Percentiles rank a stretch among this genome's conserved stretches.
Conservation (phyloP, 2,329 filamentous ascomycete species). For the Colletotrichum lini region DNA sequence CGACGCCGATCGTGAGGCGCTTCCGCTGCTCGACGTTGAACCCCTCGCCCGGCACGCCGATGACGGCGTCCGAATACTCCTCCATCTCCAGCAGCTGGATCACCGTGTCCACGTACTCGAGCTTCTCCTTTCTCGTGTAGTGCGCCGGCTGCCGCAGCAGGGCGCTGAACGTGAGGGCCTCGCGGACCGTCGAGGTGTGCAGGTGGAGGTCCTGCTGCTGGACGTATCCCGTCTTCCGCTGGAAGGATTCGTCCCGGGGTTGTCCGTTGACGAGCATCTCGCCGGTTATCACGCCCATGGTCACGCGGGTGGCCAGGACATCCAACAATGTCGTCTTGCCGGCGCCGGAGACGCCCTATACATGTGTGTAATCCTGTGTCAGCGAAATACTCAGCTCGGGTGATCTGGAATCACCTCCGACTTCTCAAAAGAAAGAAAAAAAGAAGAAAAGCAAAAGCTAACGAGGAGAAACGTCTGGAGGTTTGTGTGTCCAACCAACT, state of each 20-base stretch:
- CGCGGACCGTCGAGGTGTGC: slow-evolving; percentile 62
- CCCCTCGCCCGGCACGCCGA: slow-evolving; percentile 75
- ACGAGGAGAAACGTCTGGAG: no score
- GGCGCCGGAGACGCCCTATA: slow-evolving; percentile 38
- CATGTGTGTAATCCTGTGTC: background rate
- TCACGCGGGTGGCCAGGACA: slow-evolving; percentile 75
- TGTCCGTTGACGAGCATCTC: slow-evolving; percentile 77
- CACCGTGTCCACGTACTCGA: slow-evolving; percentile 49
- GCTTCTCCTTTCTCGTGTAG: slow-evolving; percentile 54
- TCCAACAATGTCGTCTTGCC: slow-evolving; percentile 69
- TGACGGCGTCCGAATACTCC: slow-evolving; percentile 79
- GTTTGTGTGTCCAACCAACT: slow-evolving; percentile 51
- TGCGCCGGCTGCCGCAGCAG: slow-evolving; percentile 75
- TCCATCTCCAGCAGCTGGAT: slow-evolving; percentile 57
- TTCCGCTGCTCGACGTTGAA: slow-evolving; percentile 61
- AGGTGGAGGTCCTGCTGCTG: slow-evolving; percentile 70
- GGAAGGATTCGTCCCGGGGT: slow-evolving; percentile 74
- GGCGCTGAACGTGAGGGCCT: slow-evolving; percentile 77
- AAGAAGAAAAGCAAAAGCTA: no score
- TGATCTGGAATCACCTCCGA: no score
- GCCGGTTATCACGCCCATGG: slow-evolving; percentile 76
- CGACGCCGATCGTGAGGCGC: slow-evolving; percentile 81
- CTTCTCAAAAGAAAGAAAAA: no score
- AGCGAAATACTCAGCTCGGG: background rate
- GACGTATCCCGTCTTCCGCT: slow-evolving; percentile 78